phyloP scores from a whole-genome alignment of 108 stramenopile genomes.

The Poteriospumella lacustris region DNA sequence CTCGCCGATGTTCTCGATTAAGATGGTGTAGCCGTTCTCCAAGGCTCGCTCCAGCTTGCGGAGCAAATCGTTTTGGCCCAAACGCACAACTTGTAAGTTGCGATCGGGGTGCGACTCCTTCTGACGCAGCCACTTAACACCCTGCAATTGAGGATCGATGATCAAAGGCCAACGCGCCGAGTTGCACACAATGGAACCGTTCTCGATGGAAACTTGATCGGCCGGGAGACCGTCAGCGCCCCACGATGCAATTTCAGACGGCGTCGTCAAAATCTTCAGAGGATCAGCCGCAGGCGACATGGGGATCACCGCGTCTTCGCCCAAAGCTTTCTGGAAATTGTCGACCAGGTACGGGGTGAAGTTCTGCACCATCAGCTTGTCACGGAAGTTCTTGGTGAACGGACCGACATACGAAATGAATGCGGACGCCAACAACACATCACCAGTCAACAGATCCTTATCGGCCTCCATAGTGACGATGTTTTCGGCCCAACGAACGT shows the following conservation, averaged over 20 bases:
- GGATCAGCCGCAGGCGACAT: constrained; percentile 32
- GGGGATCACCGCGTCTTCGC: constrained; percentile 31
- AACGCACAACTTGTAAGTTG: constrained; percentile 60
- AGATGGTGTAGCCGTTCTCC: constrained; percentile 58
- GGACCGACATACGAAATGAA: constrained; percentile 71
- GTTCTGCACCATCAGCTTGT: constrained; percentile 54
- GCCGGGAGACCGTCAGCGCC: constrained; percentile 56
- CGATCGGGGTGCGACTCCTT: constrained; percentile 32
- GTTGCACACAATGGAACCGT: constrained; percentile 61
- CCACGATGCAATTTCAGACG: constrained; percentile 64
- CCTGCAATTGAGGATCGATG: constrained; percentile 73
- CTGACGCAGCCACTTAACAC: constrained; percentile 33
- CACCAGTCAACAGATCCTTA: constrained; percentile 63
- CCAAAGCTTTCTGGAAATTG: constrained; percentile 46
- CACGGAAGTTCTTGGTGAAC: constrained; percentile 66
- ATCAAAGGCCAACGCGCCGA: constrained; percentile 69
- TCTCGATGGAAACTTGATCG: constrained; percentile 59
- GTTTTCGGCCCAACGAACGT: constrained; percentile 69
- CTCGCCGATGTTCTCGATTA: constrained; percentile 73
- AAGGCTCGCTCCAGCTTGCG: constrained; percentile 63
- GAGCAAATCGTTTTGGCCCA: constrained; percentile 64
- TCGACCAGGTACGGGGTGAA: constrained; percentile 60
- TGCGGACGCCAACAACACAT: constrained; percentile 65
- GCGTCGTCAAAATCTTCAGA: constrained; percentile 46
- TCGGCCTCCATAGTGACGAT: constrained; percentile 54